Evolutionary conservation across 306 rosid species (phyloP).

Genomic region (Vigna radiata): DNA sequence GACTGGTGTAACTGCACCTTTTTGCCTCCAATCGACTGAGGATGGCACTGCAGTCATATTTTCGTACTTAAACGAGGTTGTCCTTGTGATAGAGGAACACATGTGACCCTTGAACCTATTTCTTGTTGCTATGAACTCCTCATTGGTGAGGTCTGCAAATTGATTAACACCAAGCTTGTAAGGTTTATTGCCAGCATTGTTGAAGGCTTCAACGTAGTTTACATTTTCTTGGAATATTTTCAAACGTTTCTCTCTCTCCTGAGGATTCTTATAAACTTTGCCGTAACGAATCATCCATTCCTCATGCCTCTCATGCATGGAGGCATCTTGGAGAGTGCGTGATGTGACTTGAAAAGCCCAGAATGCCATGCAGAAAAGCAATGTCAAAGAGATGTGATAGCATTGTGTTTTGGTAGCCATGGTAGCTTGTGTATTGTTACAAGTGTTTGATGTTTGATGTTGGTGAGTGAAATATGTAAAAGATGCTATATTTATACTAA

Average conservation of each 20-base stretch:
- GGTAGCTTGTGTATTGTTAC: neutral
- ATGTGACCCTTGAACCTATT: slow-evolving; percentile 54
- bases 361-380: slow-evolving; percentile 44
- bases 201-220: slow-evolving; percentile 45
- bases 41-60: slow-evolving; percentile 37
- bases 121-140: slow-evolving; percentile 51
- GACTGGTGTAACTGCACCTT: slow-evolving; percentile 10
- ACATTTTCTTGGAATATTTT: slow-evolving; percentile 46
- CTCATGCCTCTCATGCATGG: slow-evolving; percentile 47
- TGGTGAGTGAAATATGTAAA: slow-evolving; percentile 2
- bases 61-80: slow-evolving; percentile 48
- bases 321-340: slow-evolving; percentile 48
- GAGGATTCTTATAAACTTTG: slow-evolving; percentile 12
- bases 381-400: slow-evolving; percentile 28
- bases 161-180: slow-evolving; percentile 50
- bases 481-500: slow-evolving; percentile 31
- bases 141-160: slow-evolving; percentile 57
- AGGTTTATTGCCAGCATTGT: slow-evolving; percentile 38
- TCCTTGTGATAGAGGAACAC: slow-evolving; percentile 39
- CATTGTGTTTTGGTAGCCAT: slow-evolving; percentile 43
- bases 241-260: slow-evolving; percentile 43
- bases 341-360: slow-evolving; percentile 43
- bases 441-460: neutral
- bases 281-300: slow-evolving; percentile 52
- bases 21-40: slow-evolving; percentile 31